Base-by-base conservation (phyloP, 2,329 filamentous ascomycete genomes). In the Pezicula neosporulosa region DNA sequence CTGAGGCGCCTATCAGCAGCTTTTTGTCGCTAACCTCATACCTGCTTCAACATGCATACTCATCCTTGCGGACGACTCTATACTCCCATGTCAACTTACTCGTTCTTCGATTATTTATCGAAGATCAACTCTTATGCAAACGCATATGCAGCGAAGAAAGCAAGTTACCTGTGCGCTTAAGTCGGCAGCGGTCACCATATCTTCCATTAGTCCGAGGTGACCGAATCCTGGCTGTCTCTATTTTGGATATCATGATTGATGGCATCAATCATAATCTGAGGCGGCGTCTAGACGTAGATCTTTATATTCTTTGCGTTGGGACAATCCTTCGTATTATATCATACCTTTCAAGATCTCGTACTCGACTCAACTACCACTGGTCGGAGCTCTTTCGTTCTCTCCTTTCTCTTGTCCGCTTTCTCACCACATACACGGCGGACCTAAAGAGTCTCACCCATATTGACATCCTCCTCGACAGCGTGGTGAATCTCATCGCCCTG, bases 251-350 rank as follows among this genome's bases (percentile, higher is more conserved):
- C 19, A 86, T 95, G 77, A 80, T 96, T 33, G 93, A 97, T 66
- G 90, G 88, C 4, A 86, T 97, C 60, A 96, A 92, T 62, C 94
- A 99, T 71, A 99, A 99, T 66, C 78, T 99, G 27, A 85, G 90
- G 28, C 85, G 89, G 44, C 83, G 89, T 36, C 79, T 99, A 3
- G 93, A 97, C 66, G 83, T 92, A 13, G 83, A 87, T 35, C 80
- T 97, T 33, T 97, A 97, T 66, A 87, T 83, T 19, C 81, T 95
- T 19, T 88, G 84, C 58, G 77, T 97, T 13, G 89, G 89, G 15
- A 88, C 96, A 54, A 78, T 96, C 58, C 77, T 95, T 49, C 86
- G 93, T 41, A 77, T 95, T 47, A 80, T 97, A 36, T 90, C 90
- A 6, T 89, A 93, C 66, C 80, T 97, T 37, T 90, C 89, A 42